These are phyloP conservation scores for Capsella rubella DNA, from an alignment of 441 rosid species.

Conservation along the genomic window DNA sequence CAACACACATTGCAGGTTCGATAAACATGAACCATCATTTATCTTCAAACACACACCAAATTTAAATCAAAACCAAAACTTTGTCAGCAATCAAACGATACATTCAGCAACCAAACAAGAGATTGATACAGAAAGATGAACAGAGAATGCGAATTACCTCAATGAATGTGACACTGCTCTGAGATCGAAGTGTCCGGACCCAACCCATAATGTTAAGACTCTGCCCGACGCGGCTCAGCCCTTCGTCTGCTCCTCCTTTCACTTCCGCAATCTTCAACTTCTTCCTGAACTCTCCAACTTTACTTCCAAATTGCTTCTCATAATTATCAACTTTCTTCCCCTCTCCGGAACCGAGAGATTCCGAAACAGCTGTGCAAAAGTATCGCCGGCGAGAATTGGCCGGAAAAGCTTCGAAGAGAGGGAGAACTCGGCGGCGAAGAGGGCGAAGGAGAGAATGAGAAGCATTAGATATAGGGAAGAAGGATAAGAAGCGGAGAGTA, in stretches of 20 bases:
- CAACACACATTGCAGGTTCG: slow-evolving; percentile 96
- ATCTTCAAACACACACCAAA: slow-evolving; percentile 17
- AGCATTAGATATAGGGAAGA: slow-evolving; percentile 17
- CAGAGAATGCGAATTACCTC: slow-evolving; percentile 51
- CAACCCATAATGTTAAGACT: slow-evolving; percentile 75
- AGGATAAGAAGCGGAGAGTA: slow-evolving; percentile 44
- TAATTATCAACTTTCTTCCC: slow-evolving; percentile 23
- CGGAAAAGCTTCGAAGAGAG: slow-evolving; percentile 14
- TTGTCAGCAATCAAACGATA: not conserved
- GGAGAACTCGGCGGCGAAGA: slow-evolving; percentile 25
- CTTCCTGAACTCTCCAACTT: slow-evolving; percentile 45
- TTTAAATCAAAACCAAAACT: not conserved
- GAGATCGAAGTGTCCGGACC: slow-evolving; percentile 91
- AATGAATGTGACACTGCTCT: slow-evolving; percentile 82
- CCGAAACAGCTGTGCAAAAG: slow-evolving; percentile 39
- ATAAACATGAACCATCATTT: slow-evolving; percentile 93
- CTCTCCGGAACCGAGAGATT: slow-evolving; percentile 34
- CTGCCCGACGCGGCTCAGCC: slow-evolving; percentile 68
- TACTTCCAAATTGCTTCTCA: slow-evolving; percentile 23
- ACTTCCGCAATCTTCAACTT: slow-evolving; percentile 74
- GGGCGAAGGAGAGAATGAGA: slow-evolving; percentile 27
- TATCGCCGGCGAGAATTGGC: slow-evolving; percentile 40
- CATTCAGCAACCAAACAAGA: not conserved
- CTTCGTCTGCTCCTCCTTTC: slow-evolving; percentile 76
- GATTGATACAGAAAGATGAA: not conserved